Percentiles rank a stretch among this genome's conserved stretches.
Conservation (phyloP, 1,284 basidiomycete genomes). For the Sporisorium sorghi region DNA sequence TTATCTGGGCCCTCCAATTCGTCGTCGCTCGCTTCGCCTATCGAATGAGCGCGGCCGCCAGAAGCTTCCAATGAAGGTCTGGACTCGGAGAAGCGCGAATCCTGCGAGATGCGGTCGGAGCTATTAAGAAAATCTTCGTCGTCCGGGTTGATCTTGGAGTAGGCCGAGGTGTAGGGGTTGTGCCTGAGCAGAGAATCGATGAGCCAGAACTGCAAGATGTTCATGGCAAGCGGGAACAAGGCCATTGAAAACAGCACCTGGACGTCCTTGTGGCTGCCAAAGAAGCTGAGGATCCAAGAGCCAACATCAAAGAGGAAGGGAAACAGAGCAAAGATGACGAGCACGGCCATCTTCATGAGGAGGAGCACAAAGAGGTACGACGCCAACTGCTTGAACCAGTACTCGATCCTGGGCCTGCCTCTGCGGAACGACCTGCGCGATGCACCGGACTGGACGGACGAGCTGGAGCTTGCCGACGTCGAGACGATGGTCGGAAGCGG, state of each 20-base stretch:
- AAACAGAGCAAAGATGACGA: conserved; percentile 77
- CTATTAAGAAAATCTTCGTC: conserved; percentile 35
- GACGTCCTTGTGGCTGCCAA: conserved; percentile 72
- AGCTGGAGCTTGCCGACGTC: conserved; percentile 1
- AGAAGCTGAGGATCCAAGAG: conserved; percentile 85
- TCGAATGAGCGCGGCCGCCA: conserved; percentile 12
- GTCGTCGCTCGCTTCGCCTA: conserved; percentile 29
- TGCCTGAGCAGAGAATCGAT: conserved; percentile 66
- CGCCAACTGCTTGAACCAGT: conserved; percentile 85
- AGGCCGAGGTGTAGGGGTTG: conserved; percentile 57
- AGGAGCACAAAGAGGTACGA: conserved; percentile 83
- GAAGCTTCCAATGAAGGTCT: conserved; percentile 4
- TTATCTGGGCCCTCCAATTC: conserved; percentile 9
- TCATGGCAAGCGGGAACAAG: conserved; percentile 92
- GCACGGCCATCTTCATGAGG: conserved; percentile 87
- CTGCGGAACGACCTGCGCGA: conserved; percentile 18
- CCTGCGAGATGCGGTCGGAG: conserved; percentile 36
- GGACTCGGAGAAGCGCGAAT: conserved; percentile 27
- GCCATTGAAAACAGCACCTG: conserved; percentile 78
- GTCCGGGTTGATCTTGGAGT: conserved; percentile 48
- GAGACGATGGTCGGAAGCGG: conserved; percentile 23
- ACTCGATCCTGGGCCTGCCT: conserved; percentile 67
- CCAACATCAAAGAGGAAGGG: conserved; percentile 79
- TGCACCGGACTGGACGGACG: conserved; percentile 13
- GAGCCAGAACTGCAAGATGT: conserved; percentile 67